Base-by-base conservation (phyloP, 2,329 filamentous ascomycete genomes). In the Ophiostoma novo-ulmi region DNA sequence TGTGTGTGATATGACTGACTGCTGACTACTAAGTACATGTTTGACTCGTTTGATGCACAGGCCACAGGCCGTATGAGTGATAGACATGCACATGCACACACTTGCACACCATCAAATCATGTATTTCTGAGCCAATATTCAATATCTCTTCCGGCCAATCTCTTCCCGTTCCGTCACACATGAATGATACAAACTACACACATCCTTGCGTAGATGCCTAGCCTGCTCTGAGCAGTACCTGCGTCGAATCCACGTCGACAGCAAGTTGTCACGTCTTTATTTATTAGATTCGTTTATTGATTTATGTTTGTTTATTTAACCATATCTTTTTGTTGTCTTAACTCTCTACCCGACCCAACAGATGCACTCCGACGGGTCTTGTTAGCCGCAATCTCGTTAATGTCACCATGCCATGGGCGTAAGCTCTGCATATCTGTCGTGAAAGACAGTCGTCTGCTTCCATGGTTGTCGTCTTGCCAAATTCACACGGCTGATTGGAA, bases 81-180 rank as follows among this genome's bases (percentile, higher is more conserved):
- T 14, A 58, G 13, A 26, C 11, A 58, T 26, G n/a, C 52, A 58
- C 52, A 48, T 48, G 13, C 48, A 58, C 6, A 58, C 17, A 20
- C 44, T 7, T 7, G 7, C 14, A 48, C 41, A 44, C 41, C 7
- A 48, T n/a, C 44, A 48, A 48, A 48, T 48, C 17, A 48, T 31
- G 31, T 31, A 31, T 31, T 3, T 31, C 31, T 31, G 31, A n/a
- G 44, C 44, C 26, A 35, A 61, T 35, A 61, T 13, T 17, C 41
- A 17, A 6, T 20, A 48, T 48, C 14, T 31, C 31, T 31, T 31
- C 44, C 1, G 5, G 5, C 14, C 44, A 20, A 20, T 63, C 22
- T 36, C 58, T 63, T 13, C 26, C 58, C 58, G 58, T 58, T 63
- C 58, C 35, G 58, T 63, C 58, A 26, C 58, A 63, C 58, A 22